A percentile compares a stretch with the other conserved stretches of the same genome.
phyloP scores from a whole-genome alignment of 2,329 filamentous ascomycete genomes.

The Fusarium nygamai region DNA sequence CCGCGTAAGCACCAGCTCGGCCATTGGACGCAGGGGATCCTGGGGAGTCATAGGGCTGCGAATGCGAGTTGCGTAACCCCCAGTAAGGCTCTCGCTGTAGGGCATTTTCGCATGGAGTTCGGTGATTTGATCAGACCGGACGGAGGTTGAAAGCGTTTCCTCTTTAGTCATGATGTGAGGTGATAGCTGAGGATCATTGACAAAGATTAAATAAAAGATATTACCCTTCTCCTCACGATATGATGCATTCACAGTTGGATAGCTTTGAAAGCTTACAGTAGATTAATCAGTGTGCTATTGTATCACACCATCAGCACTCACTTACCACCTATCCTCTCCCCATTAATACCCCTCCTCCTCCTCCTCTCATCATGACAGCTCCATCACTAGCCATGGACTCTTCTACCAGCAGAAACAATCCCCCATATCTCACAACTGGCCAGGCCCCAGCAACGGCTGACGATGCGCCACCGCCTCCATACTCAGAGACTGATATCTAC shows the following conservation, averaged over 20 bases:
- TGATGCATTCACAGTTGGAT: background rate
- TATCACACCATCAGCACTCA: background rate
- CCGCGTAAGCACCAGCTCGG: constrained; percentile 34
- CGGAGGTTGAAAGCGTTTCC: background rate
- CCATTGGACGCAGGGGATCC: constrained; percentile 22
- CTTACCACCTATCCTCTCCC: background rate
- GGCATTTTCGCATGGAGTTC: background rate
- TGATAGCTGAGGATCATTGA: background rate
- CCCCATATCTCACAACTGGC: constrained; percentile 22
- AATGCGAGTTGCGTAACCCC: constrained; percentile 36
- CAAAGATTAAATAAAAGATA: constrained; percentile 19
- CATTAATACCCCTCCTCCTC: background rate
- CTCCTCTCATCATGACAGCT: constrained; percentile 26
- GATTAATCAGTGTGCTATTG: background rate
- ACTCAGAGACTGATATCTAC: constrained; percentile 67
- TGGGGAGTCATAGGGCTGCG: constrained; percentile 41
- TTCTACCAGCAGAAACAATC: constrained; percentile 11
- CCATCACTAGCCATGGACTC: constrained; percentile 26
- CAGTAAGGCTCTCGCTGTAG: background rate
- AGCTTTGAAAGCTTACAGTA: background rate
- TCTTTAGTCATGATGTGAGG: background rate
- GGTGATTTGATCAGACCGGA: background rate
- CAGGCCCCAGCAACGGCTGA: constrained; percentile 26
- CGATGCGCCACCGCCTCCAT: constrained; percentile 63
- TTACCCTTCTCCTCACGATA: background rate